These are phyloP conservation scores for Neurospora discreta DNA, from an alignment of 495 filamentous ascomycete genomes.

Conservation along the genomic window DNA sequence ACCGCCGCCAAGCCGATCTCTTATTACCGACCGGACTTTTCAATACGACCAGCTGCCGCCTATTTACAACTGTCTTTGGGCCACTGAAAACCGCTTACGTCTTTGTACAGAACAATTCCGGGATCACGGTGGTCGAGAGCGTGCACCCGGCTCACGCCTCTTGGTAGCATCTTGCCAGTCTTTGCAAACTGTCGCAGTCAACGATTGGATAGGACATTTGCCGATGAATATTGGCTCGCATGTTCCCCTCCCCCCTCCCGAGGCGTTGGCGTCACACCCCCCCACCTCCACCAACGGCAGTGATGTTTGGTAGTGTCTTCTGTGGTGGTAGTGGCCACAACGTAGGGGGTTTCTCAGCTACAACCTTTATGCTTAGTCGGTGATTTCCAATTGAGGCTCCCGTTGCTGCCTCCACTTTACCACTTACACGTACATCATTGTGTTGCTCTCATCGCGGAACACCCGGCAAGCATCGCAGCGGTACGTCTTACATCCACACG, in stretches of 20 bases:
- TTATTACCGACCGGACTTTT: not conserved
- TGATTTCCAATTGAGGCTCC: not conserved
- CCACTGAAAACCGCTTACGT: not conserved
- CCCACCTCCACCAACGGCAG: slow-evolving; percentile 1
- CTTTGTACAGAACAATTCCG: not conserved
- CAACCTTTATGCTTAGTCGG: not conserved
- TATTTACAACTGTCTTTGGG: not conserved
- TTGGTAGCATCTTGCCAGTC: not conserved
- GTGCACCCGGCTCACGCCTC: not conserved
- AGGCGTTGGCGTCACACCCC: not conserved
- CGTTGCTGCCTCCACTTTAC: not conserved
- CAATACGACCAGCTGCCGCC: not conserved
- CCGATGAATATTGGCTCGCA: slow-evolving; percentile 14
- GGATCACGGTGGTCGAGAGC: not conserved
- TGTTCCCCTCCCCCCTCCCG: slow-evolving; percentile 15
- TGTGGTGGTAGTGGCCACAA: not conserved
- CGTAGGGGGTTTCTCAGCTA: not conserved
- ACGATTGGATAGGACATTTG: slow-evolving; percentile 26
- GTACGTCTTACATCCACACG: not conserved
- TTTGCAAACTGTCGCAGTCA: not conserved
- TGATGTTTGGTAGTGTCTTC: not conserved
- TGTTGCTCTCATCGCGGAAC: not conserved
- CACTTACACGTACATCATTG: not conserved
- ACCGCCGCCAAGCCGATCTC: not conserved
- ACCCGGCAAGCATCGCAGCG: not conserved